Evolutionary conservation across 257 asterid species (phyloP).

Genomic region (Verbena officinalis): DNA sequence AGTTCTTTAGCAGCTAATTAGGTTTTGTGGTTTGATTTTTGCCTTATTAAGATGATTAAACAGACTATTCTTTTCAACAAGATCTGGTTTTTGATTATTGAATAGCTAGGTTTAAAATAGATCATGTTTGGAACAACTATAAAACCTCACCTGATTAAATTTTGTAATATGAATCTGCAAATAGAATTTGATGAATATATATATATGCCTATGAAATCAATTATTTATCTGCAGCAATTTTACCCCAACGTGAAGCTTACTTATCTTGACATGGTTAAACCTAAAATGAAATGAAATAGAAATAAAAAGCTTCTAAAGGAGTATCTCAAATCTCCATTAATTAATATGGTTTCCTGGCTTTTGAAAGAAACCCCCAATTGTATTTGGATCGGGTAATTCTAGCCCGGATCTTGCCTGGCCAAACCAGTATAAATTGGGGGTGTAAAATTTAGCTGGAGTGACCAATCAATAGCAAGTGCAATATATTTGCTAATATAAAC

Average conservation of each 20-base stretch:
- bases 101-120: constrained; percentile 2
- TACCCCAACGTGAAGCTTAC: background rate
- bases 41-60: constrained; percentile 14
- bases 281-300: background rate
- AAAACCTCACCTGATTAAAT: constrained; percentile 2
- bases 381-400: too few relatives aligned
- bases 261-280: background rate
- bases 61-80: constrained; percentile 17
- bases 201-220: background rate
- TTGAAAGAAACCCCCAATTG: too few relatives aligned
- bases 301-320: background rate
- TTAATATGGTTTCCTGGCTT: constrained; percentile 19
- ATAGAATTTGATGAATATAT: background rate
- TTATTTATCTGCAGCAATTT: background rate
- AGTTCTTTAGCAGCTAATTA: background rate
- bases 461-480: too few relatives aligned
- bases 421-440: too few relatives aligned
- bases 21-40: constrained; percentile 9
- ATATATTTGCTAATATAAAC: too few relatives aligned
- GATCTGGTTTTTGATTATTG: constrained; percentile 21
- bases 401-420: too few relatives aligned
- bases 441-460: too few relatives aligned
- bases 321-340: background rate
- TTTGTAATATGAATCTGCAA: constrained; percentile 17
- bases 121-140: constrained; percentile 11